Conservation (phyloP, 106 monocot genomes). For the Allium cepa region DNA sequence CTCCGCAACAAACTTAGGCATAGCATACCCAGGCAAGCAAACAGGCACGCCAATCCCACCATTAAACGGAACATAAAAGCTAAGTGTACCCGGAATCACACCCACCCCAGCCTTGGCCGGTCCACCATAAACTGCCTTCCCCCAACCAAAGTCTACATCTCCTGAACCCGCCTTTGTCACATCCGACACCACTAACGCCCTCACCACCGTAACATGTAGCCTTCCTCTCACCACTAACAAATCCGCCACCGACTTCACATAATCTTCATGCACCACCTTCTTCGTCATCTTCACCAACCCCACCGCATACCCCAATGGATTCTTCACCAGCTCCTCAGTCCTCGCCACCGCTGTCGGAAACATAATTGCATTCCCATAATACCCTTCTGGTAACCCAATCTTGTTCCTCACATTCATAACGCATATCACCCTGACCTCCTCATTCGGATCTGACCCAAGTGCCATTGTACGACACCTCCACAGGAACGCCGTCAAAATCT, state of each 20-base stretch:
- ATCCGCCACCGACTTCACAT: constrained; percentile 56
- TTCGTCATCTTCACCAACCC: constrained; percentile 30
- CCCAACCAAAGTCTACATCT: constrained; percentile 62
- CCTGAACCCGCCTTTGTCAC: constrained; percentile 32
- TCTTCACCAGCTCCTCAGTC: neutral
- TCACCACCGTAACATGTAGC: constrained; percentile 30
- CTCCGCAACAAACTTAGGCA: too few relatives aligned
- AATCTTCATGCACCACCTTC: constrained; percentile 33
- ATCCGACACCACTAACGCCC: constrained; percentile 55
- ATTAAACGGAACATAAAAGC: too few relatives aligned
- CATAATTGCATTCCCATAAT: neutral
- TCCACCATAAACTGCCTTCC: constrained; percentile 45
- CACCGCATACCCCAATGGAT: too few relatives aligned
- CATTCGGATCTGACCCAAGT: neutral
- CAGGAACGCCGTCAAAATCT: neutral
- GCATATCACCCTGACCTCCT: neutral
- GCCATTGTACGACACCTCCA: neutral
- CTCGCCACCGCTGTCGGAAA: neutral
- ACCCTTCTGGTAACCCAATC: neutral
- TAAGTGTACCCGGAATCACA: neutral
- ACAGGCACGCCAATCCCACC: too few relatives aligned
- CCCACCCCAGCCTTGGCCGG: constrained; percentile 41
- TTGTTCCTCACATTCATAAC: neutral
- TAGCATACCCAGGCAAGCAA: too few relatives aligned
- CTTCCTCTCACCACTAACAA: constrained; percentile 41